phyloP scores from a whole-genome alignment of 371 early-diverging fungal genomes.

The Rhizomucor miehei region DNA sequence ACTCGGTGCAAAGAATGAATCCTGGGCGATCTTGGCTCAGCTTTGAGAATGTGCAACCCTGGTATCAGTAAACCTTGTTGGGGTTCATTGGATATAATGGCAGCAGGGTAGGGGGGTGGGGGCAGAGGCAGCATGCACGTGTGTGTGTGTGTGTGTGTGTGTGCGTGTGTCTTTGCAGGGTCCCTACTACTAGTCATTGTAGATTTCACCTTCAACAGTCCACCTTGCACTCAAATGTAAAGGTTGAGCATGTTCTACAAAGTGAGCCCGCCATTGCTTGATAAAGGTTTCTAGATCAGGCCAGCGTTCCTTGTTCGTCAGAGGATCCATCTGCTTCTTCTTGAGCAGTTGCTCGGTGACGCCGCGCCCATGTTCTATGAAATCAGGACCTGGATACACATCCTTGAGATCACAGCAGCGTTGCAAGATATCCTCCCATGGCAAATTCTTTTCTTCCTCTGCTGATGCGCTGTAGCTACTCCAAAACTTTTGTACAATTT shows the following conservation, averaged over 20 bases:
- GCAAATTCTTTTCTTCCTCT: conserved; percentile 5
- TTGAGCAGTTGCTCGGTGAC: conserved; percentile 35
- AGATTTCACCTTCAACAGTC: conserved; percentile 42
- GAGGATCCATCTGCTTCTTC: not conserved
- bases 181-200: conserved; percentile 12
- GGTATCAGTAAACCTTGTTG: no score
- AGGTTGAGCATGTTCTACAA: conserved; percentile 44
- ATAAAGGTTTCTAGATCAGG: conserved; percentile 40
- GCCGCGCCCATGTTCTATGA: conserved; percentile 47
- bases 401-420: conserved; percentile 35
- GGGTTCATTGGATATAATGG: no score
- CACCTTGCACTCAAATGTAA: conserved; percentile 43
- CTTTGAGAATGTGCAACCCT: no score
- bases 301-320: conserved; percentile 26
- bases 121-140: no score
- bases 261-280: conserved; percentile 53
- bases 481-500: conserved; percentile 21
- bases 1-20: no score
- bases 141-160: no score
- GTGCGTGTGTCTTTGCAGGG: no score
- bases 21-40: no score
- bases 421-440: conserved; percentile 23
- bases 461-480: conserved; percentile 1
- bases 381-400: conserved; percentile 43
- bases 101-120: no score